Conservation (phyloP, 2,329 filamentous ascomycete genomes). For the Talaromyces sp. region DNA sequence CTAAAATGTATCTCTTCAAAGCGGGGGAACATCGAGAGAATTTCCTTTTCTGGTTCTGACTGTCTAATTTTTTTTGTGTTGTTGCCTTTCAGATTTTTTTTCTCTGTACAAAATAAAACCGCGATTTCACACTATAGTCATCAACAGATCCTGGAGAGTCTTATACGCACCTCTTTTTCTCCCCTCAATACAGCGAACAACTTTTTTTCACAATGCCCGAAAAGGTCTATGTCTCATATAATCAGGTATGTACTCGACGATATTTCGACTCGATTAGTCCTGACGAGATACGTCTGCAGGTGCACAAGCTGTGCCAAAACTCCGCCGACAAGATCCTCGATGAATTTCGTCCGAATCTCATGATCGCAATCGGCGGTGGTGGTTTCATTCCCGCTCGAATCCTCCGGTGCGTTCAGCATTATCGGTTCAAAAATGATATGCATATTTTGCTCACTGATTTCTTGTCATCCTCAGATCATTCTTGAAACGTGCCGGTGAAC, state of each 20-base stretch:
- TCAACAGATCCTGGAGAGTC: not conserved
- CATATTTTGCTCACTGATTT: not conserved
- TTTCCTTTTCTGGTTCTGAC: conserved; percentile 3
- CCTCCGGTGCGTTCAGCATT: conserved; percentile 56
- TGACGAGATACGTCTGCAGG: conserved; percentile 47
- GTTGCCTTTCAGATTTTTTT: not conserved
- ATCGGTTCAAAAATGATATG: too few species aligned
- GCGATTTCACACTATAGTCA: not conserved
- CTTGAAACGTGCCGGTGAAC: conserved; percentile 76
- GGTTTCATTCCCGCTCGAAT: conserved; percentile 97
- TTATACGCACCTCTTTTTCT: not conserved
- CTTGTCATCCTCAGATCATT: conserved; percentile 59
- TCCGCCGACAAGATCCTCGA: conserved; percentile 75
- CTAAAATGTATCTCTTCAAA: not conserved
- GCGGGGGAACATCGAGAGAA: not conserved
- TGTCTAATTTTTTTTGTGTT: not conserved
- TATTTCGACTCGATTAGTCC: conserved; percentile 2
- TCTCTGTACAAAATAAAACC: not conserved
- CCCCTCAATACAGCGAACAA: not conserved
- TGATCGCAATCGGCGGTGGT: conserved; percentile 96
- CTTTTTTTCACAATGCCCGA: conserved; percentile 62
- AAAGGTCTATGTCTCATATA: conserved; percentile 88
- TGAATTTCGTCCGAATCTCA: conserved; percentile 86
- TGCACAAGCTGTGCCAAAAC: conserved; percentile 94
- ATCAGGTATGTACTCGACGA: conserved; percentile 59